Conservation (phyloP, 306 rosid species). For the Purshia tridentata region DNA sequence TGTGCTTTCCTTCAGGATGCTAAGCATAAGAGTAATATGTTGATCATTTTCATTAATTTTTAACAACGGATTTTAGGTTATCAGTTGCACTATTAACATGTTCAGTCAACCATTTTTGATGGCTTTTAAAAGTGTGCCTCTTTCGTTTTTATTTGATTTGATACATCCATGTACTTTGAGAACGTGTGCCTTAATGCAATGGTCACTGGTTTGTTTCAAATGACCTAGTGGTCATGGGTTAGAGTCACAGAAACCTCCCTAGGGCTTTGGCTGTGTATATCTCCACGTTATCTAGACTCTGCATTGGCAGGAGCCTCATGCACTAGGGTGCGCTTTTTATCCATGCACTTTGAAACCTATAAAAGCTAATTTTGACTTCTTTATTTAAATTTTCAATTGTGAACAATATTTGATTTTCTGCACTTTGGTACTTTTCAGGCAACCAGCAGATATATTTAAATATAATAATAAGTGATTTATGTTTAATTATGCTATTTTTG, state of each 20-base stretch:
- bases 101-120: background rate
- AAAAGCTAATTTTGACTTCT: background rate
- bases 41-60: background rate
- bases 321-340: background rate
- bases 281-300: background rate
- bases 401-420: background rate
- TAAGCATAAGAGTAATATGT: background rate
- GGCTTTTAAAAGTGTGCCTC: background rate
- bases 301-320: background rate
- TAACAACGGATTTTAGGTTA: background rate
- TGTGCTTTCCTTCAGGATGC: too few relatives aligned
- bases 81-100: background rate
- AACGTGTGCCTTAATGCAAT: background rate
- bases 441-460: too few relatives aligned
- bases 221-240: background rate
- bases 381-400: too few relatives aligned
- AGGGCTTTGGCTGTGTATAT: background rate
- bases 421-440: background rate
- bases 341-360: background rate
- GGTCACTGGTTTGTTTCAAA: background rate
- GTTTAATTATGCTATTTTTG: too few relatives aligned
- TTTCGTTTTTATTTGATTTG: background rate
- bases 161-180: background rate
- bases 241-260: background rate
- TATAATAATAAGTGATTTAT: too few relatives aligned